A percentile compares a stretch with the other conserved stretches of the same genome.
phyloP scores from a whole-genome alignment of 108 stramenopile genomes.

The Fragilaria crotonensis region DNA sequence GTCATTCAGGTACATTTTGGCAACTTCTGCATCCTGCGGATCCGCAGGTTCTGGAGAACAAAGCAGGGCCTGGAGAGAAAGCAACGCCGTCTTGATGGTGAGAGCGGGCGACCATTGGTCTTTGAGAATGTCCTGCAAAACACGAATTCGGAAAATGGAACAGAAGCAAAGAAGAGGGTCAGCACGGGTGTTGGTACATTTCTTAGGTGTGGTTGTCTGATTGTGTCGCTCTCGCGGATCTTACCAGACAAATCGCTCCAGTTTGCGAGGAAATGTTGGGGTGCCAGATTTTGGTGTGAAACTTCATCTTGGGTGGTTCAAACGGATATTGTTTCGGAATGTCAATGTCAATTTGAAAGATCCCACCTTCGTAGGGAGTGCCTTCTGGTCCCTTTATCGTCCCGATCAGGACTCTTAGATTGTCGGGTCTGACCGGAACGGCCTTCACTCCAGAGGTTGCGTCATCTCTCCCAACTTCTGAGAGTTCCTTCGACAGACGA shows the following conservation, averaged over 20 bases:
- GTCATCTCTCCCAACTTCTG: slow-evolving; percentile 49
- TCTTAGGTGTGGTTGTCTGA: too few species aligned
- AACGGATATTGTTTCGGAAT: slow-evolving; percentile 88
- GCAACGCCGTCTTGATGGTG: slow-evolving; percentile 93
- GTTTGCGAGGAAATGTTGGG: slow-evolving; percentile 94
- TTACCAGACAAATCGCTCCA: slow-evolving; percentile 94
- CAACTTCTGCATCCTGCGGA: slow-evolving; percentile 96
- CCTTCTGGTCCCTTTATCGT: slow-evolving; percentile 64
- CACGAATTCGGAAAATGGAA: background rate
- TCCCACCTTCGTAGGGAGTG: slow-evolving; percentile 75
- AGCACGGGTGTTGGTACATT: too few species aligned
- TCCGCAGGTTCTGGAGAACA: slow-evolving; percentile 89
- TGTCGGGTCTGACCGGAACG: slow-evolving; percentile 19
- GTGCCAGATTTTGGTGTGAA: slow-evolving; percentile 95
- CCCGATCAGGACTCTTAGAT: slow-evolving; percentile 50
- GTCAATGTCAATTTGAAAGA: slow-evolving; percentile 69
- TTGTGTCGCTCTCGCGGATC: slow-evolving; percentile 2
- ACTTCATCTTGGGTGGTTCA: slow-evolving; percentile 93
- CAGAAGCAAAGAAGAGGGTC: background rate
- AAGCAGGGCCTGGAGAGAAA: slow-evolving; percentile 87
- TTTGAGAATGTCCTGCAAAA: slow-evolving; percentile 89
- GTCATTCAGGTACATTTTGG: slow-evolving; percentile 83
- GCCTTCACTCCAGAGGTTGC: slow-evolving; percentile 54
- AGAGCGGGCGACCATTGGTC: slow-evolving; percentile 97
- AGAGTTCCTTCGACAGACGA: slow-evolving; percentile 42